Conservation (phyloP, 2,329 filamentous ascomycete genomes). For the Epichloe scottii region DNA sequence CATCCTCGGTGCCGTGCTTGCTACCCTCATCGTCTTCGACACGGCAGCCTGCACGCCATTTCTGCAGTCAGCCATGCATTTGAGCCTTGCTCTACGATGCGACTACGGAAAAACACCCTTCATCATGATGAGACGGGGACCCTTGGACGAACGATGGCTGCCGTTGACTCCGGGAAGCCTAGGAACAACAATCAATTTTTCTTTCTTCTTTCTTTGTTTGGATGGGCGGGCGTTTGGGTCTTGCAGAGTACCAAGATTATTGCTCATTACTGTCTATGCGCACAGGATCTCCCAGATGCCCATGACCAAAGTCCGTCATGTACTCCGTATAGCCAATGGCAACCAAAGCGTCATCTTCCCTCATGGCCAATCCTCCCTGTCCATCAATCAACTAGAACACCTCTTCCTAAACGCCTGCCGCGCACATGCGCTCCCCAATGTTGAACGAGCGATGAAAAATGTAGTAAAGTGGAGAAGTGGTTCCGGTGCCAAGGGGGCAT, state of each 20-base stretch:
- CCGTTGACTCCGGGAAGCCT: no score
- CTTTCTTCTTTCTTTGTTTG: no score
- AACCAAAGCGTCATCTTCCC: no score
- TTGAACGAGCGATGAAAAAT: neutral
- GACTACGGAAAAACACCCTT: neutral
- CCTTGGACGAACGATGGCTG: no score
- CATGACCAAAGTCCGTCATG: no score
- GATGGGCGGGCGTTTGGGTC: no score
- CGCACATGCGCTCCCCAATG: neutral
- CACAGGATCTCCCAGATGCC: no score
- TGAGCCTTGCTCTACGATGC: neutral
- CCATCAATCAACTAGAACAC: neutral
- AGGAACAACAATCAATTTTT: no score
- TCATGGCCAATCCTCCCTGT: no score
- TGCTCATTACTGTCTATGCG: no score
- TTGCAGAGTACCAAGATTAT: no score
- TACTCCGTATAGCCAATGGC: no score
- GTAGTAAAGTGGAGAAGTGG: neutral
- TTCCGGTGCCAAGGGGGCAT: neutral
- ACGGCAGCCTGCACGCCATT: slow-evolving; percentile 1
- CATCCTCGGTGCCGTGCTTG: neutral
- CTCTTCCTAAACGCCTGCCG: slow-evolving; percentile 1
- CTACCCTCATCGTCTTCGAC: neutral
- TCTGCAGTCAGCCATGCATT: slow-evolving; percentile 1
- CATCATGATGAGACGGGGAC: neutral